A percentile compares a stretch with the other conserved stretches of the same genome.
Conservation (phyloP, 2,329 filamentous ascomycete species). For the Ceratocystis cacaofunesta region DNA sequence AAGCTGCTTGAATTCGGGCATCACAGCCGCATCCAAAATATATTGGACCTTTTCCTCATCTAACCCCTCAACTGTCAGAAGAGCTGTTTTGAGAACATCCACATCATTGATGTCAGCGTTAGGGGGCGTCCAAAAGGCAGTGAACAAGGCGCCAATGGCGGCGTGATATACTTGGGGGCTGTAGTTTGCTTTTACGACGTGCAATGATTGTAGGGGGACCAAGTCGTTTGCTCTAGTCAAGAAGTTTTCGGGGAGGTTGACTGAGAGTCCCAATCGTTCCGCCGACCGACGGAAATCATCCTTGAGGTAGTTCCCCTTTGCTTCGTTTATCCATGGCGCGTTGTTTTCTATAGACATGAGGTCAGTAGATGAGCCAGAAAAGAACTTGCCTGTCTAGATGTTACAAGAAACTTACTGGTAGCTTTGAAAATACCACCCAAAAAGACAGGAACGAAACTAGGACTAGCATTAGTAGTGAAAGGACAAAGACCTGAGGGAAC, state of each 20-base stretch:
- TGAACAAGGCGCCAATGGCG: constrained; percentile 40
- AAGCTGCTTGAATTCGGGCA: constrained; percentile 30
- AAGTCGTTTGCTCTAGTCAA: constrained; percentile 30
- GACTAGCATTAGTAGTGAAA: not conserved
- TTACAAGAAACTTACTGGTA: constrained; percentile 29
- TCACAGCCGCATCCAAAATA: constrained; percentile 39
- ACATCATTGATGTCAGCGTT: constrained; percentile 44
- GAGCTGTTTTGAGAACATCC: constrained; percentile 30
- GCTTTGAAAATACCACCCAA: constrained; percentile 50
- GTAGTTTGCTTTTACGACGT: constrained; percentile 48
- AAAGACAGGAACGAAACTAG: constrained; percentile 56
- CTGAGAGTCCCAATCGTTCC: constrained; percentile 25
- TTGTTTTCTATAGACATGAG: constrained; percentile 42
- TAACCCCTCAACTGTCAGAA: constrained; percentile 24
- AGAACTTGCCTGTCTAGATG: not conserved
- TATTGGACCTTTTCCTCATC: constrained; percentile 32
- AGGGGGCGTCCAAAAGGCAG: constrained; percentile 46
- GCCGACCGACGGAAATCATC: constrained; percentile 30
- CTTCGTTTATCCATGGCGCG: constrained; percentile 56
- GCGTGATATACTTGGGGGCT: constrained; percentile 35
- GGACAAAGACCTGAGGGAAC: not conserved
- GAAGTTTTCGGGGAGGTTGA: constrained; percentile 29
- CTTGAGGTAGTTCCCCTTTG: constrained; percentile 45
- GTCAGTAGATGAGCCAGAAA: not conserved
- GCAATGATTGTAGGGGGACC: constrained; percentile 49